These are phyloP conservation scores for Plasmopara viticola DNA, from an alignment of 352 stramenopile species.

Conservation along the genomic window DNA sequence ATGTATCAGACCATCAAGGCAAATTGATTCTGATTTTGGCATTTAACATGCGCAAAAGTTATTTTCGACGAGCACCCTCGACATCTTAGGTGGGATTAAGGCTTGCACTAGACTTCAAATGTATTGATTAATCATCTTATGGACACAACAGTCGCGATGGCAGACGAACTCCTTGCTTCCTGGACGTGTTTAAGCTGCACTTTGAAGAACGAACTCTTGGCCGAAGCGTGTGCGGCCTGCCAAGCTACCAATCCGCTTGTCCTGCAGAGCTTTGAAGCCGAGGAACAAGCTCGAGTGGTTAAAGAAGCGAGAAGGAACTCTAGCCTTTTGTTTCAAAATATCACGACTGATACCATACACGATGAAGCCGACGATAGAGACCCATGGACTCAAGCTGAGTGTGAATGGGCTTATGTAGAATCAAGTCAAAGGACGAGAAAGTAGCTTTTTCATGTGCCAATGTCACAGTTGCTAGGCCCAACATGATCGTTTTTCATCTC, in stretches of 20 bases:
- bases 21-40: no score
- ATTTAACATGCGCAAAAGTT: not conserved
- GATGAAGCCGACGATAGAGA: constrained; percentile 33
- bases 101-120: not conserved
- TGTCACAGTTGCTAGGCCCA: no score
- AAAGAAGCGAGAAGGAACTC: not conserved
- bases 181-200: constrained; percentile 58
- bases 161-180: constrained; percentile 20
- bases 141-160: constrained; percentile 13
- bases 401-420: constrained; percentile 63
- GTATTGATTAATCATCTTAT: constrained; percentile 5
- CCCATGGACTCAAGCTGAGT: constrained; percentile 59
- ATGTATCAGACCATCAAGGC: no score
- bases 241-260: constrained; percentile 63
- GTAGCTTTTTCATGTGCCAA: constrained; percentile 1
- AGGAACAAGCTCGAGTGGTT: constrained; percentile 28
- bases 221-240: constrained; percentile 53
- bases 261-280: constrained; percentile 44
- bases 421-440: constrained; percentile 33
- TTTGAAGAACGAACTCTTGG: constrained; percentile 50
- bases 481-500: not conserved
- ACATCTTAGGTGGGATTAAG: constrained; percentile 6
- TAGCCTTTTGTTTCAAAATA: constrained; percentile 35
- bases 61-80: constrained; percentile 13
- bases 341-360: constrained; percentile 22